Evolutionary conservation across 805 yeast species (phyloP).

Genomic region (Teunomyces stri): DNA sequence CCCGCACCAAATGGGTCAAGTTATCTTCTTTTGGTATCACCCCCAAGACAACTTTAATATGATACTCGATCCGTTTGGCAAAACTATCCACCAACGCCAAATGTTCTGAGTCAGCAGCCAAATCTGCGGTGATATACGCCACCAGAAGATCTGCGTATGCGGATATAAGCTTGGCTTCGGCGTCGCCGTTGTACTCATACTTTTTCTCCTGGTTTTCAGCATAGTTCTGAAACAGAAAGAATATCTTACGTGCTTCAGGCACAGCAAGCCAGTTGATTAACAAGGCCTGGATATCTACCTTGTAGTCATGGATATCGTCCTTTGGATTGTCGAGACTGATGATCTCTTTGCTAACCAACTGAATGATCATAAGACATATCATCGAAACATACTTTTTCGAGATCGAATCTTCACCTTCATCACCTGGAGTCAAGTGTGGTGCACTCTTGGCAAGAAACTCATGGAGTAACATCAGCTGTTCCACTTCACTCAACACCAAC

Average conservation of each 20-base stretch:
- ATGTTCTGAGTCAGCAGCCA: constrained; percentile 13
- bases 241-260: constrained; percentile 62
- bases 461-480: constrained; percentile 64
- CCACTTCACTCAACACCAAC: constrained; percentile 54
- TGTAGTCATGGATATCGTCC: constrained; percentile 47
- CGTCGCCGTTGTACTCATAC: not conserved
- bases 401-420: constrained; percentile 31
- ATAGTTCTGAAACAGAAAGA: constrained; percentile 34
- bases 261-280: constrained; percentile 65
- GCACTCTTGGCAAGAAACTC: constrained; percentile 59
- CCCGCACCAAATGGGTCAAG: constrained; percentile 12
- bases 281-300: constrained; percentile 57
- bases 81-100: constrained; percentile 11
- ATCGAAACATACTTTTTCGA: constrained; percentile 47
- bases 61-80: constrained; percentile 13
- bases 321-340: constrained; percentile 33
- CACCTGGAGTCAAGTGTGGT: constrained; percentile 29
- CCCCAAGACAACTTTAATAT: constrained; percentile 8
- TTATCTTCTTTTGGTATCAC: not conserved
- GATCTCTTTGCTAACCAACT: constrained; percentile 45
- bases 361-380: constrained; percentile 62
- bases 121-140: constrained; percentile 17
- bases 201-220: constrained; percentile 3
- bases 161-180: constrained; percentile 9
- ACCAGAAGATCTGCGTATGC: constrained; percentile 11